phyloP scores from a whole-genome alignment of 2,329 filamentous ascomycete species.

The Elsinoe australis region DNA sequence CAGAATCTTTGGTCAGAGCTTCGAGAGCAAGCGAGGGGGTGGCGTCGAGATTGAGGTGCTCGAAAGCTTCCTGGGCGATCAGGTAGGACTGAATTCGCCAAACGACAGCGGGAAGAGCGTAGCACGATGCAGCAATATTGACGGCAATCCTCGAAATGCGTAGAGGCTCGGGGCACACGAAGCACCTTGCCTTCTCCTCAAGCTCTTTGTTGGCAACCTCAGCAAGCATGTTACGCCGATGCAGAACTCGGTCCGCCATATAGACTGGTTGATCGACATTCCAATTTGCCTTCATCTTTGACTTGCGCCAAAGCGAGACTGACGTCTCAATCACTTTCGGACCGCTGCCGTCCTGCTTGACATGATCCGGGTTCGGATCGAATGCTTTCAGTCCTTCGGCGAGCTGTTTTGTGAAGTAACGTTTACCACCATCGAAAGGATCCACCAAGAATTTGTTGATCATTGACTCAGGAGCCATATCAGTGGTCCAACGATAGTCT shows the following conservation, averaged over 20 bases:
- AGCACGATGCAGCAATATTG: conserved; percentile 61
- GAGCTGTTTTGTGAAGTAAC: conserved; percentile 47
- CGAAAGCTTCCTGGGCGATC: conserved; percentile 68
- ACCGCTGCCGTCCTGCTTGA: conserved; percentile 31
- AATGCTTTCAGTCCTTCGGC: conserved; percentile 51
- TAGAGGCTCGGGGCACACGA: conserved; percentile 69
- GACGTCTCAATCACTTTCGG: conserved; percentile 69
- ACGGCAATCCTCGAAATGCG: conserved; percentile 68
- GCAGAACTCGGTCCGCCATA: conserved; percentile 62
- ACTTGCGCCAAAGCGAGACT: conserved; percentile 62
- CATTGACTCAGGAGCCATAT: conserved; percentile 36
- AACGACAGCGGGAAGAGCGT: conserved; percentile 75
- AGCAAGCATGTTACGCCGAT: conserved; percentile 79
- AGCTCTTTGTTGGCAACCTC: conserved; percentile 50
- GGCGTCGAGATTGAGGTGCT: conserved; percentile 56
- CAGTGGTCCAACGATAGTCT: conserved; percentile 40
- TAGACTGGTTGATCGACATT: conserved; percentile 71
- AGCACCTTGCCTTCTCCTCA: conserved; percentile 42
- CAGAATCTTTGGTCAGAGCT: conserved; percentile 85
- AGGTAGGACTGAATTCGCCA: conserved; percentile 74
- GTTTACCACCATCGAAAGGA: conserved; percentile 49
- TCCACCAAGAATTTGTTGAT: conserved; percentile 49
- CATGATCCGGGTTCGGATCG: conserved; percentile 56
- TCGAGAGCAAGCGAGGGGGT: conserved; percentile 67
- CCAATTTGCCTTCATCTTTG: conserved; percentile 47